These are phyloP conservation scores for Penicillium silybi DNA, from an alignment of 495 filamentous ascomycete genomes.

Conservation along the genomic window DNA sequence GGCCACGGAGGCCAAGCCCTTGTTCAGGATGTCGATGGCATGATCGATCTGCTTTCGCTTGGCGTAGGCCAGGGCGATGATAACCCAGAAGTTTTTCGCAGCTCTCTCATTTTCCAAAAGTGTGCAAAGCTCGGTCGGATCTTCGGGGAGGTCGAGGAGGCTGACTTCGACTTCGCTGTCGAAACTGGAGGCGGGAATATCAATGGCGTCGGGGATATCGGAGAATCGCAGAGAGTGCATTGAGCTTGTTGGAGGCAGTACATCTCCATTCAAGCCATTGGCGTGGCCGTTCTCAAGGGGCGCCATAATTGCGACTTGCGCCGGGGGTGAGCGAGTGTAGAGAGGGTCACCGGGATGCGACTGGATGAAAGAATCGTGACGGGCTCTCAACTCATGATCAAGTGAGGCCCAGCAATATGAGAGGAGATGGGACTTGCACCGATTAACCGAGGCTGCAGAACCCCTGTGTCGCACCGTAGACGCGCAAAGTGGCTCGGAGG, in stretches of 20 bases:
- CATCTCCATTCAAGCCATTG: conserved; percentile 45
- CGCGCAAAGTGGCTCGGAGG: conserved; percentile 20
- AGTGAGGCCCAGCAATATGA: conserved; percentile 9
- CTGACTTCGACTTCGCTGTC: conserved; percentile 90
- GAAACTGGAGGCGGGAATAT: conserved; percentile 79
- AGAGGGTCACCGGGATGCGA: conserved; percentile 13
- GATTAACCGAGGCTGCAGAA: conserved; percentile 9
- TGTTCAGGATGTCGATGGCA: conserved; percentile 88
- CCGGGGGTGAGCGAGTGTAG: not conserved
- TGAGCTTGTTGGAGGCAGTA: conserved; percentile 18
- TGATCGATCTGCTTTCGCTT: conserved; percentile 90
- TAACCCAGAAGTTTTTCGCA: conserved; percentile 88
- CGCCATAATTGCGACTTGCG: conserved; percentile 43
- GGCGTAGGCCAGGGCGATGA: conserved; percentile 92
- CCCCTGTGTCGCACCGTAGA: conserved; percentile 5
- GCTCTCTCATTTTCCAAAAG: conserved; percentile 89
- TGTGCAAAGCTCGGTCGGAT: conserved; percentile 92
- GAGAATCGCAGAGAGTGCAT: conserved; percentile 61
- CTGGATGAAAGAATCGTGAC: conserved; percentile 9
- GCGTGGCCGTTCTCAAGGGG: conserved; percentile 50
- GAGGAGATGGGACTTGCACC: conserved; percentile 2
- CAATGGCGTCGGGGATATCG: conserved; percentile 83
- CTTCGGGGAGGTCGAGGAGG: conserved; percentile 83
- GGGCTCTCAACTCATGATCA: conserved; percentile 38
- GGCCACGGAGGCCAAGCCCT: conserved; percentile 71